Base-by-base conservation (phyloP, 1,139 yeast genomes). In the Blastobotrys arbuscula region DNA sequence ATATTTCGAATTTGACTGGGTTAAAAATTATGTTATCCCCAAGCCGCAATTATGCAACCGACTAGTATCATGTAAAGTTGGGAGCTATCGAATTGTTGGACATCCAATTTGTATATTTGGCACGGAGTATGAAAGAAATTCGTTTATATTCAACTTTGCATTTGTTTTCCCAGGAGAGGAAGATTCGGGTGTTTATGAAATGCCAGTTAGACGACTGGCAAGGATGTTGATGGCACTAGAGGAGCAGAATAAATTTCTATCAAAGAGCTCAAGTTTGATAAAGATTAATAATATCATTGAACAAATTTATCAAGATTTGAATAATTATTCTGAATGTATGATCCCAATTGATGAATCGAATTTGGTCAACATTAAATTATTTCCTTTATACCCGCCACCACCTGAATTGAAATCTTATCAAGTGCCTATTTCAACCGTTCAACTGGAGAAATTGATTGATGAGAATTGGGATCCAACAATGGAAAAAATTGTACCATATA, bases 391-490 rank as follows among this genome's bases (percentile, higher is more conserved):
- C 36, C 90, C 94, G 7, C 87, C 94, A 1, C 97, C 97, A 0
- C 85, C 88, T 0, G 79, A 78, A 45, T 70, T 87, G 59, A 68
- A 79, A 63, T 56, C 89, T 34, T 72, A 76, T 59, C 96, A 92
- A 63, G 98, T 92, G 0, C 98, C 98, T 0, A 79, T 89, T 2
- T 78, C 95, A 4, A 83, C 92, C 0, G 95, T 90, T 1, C 79
- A 82, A 49, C 68, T 90, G 34, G 74, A 75, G 36, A 72, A 78
- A 34, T 71, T 92, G 55, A 82, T 87, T 31, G 98, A 92, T 65
- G 84, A 84, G 6, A 85, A 86, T 59, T 92, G 98, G 97, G 98
- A 92, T 63, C 97, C 97, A 1, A 92, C 97, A 2, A 84, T 92
- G 94, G 73, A 88, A 39, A 84, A 84, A 56, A 85, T 92, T 31